Evolutionary conservation across 345 rosid genomes (phyloP).

Genomic region (Mallotus nudiflorus): DNA sequence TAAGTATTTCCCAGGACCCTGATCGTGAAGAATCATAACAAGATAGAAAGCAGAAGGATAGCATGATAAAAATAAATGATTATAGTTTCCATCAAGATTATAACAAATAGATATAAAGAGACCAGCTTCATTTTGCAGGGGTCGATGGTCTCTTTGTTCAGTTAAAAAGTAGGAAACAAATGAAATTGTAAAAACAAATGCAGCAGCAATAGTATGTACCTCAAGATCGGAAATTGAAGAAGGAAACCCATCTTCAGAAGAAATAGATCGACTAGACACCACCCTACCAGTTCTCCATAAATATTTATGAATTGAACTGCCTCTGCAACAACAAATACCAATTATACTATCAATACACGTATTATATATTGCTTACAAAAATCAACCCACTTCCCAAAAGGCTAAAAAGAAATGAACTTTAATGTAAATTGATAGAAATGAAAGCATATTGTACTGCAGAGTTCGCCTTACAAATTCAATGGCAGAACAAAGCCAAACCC

Average conservation of each 20-base stretch:
- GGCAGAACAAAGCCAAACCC: constrained; percentile 29
- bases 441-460: too few relatives aligned
- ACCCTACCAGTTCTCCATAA: constrained; percentile 19
- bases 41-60: background rate
- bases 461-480: constrained; percentile 20
- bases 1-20: background rate
- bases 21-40: background rate
- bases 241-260: constrained; percentile 26
- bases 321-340: constrained; percentile 16
- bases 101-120: background rate
- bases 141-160: background rate
- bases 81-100: background rate
- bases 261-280: constrained; percentile 22
- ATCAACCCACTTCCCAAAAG: background rate
- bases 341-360: background rate
- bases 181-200: background rate
- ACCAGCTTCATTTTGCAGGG: background rate
- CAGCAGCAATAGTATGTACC: constrained; percentile 19
- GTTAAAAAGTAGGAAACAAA: too few relatives aligned
- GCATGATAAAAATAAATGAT: background rate
- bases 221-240: constrained; percentile 21
- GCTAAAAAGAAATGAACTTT: too few relatives aligned
- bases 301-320: constrained; percentile 28
- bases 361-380: background rate
- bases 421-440: too few relatives aligned